Evolutionary conservation across 2,329 filamentous ascomycete genomes (phyloP), one percentile per base, ranked within the genome.

Genomic region (Boeremia exigua): DNA sequence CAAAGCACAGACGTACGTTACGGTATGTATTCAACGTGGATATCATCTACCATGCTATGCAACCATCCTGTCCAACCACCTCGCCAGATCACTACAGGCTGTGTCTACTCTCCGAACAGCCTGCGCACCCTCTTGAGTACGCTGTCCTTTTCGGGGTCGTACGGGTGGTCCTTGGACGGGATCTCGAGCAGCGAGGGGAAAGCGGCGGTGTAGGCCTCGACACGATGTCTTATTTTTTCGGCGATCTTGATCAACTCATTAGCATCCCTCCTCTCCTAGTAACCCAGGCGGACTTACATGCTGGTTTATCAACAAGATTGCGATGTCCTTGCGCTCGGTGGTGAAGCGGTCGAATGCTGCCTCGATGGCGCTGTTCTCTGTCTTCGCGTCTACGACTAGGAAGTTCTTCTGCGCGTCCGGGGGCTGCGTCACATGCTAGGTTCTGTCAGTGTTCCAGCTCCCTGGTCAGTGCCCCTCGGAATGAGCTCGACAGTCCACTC

Each of bases 81-180:
- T 14, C 19, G 14, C 42, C 17, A n/a, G 28, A 23, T 23, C 19
- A 23, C 30, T 9, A 9, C 10, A 12, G 27, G 10, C n/a, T 28
- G 7, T n/a, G 25, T 14, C 74, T 85, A 93, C 80, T 93, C 87
- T 63, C 87, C 87, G 77, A 89, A 89, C 61, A 91, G 71, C 69
- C 88, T 86, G 74, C 86, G 81, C 62, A 99, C 95, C 65, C 95
- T 85, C 79, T 93, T 90, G 78, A 99, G 77, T 38, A 99, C 94
- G 73, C 94, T 98, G 77, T 99, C 95, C 82, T 99, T 99, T 79
- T 99, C 95, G 0, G 95, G 95, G 70, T 99, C 94, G 74, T 99
- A 99, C 2, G 95, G 95, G 76, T 99, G 95, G 76, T 99, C 95
- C 83, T 99, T 99, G 80, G 92, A 96, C 23, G 95, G 95, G 58